Base-by-base conservation (phyloP, 352 stramenopile species). In the Elongisporangium anandrum region DNA sequence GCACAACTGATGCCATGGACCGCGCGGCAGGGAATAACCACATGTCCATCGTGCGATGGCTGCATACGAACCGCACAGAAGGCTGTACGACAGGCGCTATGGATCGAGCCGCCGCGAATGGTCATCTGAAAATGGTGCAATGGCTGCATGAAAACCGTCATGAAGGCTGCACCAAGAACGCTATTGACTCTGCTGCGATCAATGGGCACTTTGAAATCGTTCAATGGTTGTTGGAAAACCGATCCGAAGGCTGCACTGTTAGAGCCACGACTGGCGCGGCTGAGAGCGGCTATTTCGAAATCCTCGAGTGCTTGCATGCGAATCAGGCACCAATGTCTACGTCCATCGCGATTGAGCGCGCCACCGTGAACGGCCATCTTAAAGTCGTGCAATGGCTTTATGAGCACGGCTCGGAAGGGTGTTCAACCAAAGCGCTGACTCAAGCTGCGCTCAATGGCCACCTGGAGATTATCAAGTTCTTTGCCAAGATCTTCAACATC, bases 1-100 rank as follows among this genome's bases (percentile, higher is more conserved):
- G 69, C 23, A 72, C 69, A 0, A 64, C 64, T 4, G 66, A 66
- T 8, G 69, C 69, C 0, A 77, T 77, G 66, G 69, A 77, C 50
- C 17, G 34, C 9, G 66, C 69, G 21, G 63, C 69, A 1, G 54
- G 50, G 38, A 61, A 66, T 19, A 70, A 68, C 29, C 48, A 70
- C 52, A 38, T 68, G 34, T 60, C 72, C 17, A 60, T 81, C 29
- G 64, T 83, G 2, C 64, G 64, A 39, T 83, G 66, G 24, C 53
- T 83, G 2, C 73, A 83, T 45, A 47, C 29, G 19, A 38, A 77
- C 58, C 68, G 70, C 17, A 41, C 60, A 0, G 72, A 85, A 60
- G 69, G 69, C 1, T 79, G 67, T 38, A 73, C 70, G 0, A 61
- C 64, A 10, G 38, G 34, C 23, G 68, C 70, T 0, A 73, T 79